A percentile compares a stretch with the other conserved stretches of the same genome.
phyloP scores from a whole-genome alignment of 345 rosid species.

The Eutrema yunnanense region DNA sequence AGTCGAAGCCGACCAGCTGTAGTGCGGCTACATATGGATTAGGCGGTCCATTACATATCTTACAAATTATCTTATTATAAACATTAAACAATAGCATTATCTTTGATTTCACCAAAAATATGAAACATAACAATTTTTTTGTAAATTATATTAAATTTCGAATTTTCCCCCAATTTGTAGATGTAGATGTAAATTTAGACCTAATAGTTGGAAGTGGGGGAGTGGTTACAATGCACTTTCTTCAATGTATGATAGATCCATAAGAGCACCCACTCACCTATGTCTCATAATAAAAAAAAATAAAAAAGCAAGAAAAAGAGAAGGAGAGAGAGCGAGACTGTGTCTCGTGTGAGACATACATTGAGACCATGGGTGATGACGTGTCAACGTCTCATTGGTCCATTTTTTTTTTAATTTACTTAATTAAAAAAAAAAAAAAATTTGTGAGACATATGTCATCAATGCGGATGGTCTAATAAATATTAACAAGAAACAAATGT shows the following conservation, averaged over 20 bases:
- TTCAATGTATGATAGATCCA: neutral
- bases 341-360: too few species aligned
- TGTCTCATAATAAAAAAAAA: too few species aligned
- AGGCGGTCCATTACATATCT: neutral
- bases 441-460: too few species aligned
- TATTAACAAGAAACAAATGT: neutral
- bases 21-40: neutral
- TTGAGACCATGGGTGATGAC: too few species aligned
- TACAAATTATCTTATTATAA: neutral
- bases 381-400: too few species aligned
- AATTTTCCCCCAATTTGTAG: neutral
- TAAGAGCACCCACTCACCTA: too few species aligned
- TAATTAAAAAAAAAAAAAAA: too few species aligned
- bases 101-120: neutral
- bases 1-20: slow-evolving; percentile 16
- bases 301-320: too few species aligned
- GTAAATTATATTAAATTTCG: neutral
- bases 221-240: neutral
- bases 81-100: neutral
- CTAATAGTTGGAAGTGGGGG: neutral
- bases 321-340: too few species aligned
- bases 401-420: too few species aligned
- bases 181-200: neutral
- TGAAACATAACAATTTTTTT: too few species aligned
- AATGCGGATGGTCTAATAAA: too few species aligned